Percentiles rank a stretch among this genome's conserved stretches.
Evolutionary conservation across 1,284 basidiomycete genomes (phyloP).

Genomic region (Gomphus bonarii): DNA sequence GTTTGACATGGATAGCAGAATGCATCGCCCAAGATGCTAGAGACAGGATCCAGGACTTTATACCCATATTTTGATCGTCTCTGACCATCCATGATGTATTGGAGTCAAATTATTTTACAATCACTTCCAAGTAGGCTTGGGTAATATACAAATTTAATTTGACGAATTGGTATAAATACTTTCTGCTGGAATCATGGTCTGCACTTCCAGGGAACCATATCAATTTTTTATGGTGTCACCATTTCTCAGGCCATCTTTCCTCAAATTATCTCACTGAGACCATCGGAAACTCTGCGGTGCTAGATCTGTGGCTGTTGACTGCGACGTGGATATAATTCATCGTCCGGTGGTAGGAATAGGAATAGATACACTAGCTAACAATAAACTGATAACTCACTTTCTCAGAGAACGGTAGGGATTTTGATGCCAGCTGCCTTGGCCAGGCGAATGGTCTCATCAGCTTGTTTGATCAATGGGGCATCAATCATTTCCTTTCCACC

Average conservation of each 20-base stretch:
- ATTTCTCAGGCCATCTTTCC: too few relatives aligned
- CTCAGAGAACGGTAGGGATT: conserved; percentile 36
- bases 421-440: conserved; percentile 55
- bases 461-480: conserved; percentile 86
- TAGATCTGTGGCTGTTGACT: too few relatives aligned
- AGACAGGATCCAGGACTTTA: conserved; percentile 89
- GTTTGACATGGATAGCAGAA: conserved; percentile 95
- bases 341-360: not conserved
- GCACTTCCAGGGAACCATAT: not conserved
- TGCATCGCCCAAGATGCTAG: conserved; percentile 92
- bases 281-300: too few relatives aligned
- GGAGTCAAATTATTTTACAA: not conserved
- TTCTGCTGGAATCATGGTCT: not conserved
- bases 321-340: not conserved
- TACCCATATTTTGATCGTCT: conserved; percentile 64
- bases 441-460: conserved; percentile 50
- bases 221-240: too few relatives aligned
- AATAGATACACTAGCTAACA: too few relatives aligned
- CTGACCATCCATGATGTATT: not conserved
- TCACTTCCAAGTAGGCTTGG: not conserved
- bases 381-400: not conserved
- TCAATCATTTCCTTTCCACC: conserved; percentile 82
- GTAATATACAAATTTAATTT: not conserved
- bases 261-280: too few relatives aligned
- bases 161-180: too few relatives aligned